Percentiles rank a stretch among this genome's conserved stretches.
phyloP scores from a whole-genome alignment of 1,139 yeast genomes.

The Pichia sp. region DNA sequence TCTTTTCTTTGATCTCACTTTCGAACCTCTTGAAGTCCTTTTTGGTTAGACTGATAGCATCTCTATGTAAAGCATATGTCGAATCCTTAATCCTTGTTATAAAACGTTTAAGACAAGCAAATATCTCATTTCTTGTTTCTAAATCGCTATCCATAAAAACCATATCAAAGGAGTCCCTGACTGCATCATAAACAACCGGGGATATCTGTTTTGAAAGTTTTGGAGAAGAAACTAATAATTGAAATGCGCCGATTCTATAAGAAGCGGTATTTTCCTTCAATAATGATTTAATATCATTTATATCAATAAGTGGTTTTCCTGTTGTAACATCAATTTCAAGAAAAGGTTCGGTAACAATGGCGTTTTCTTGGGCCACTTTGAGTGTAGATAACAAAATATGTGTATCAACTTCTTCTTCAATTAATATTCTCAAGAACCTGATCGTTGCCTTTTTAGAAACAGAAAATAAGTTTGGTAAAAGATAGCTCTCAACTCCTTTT shows the following conservation, averaged over 20 bases:
- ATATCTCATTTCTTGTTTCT: constrained; percentile 57
- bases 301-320: constrained; percentile 26
- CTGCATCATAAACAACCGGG: constrained; percentile 32
- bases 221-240: constrained; percentile 51
- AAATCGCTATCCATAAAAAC: constrained; percentile 57
- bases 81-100: constrained; percentile 61
- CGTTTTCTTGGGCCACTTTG: constrained; percentile 56
- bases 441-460: constrained; percentile 36
- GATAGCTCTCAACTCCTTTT: constrained; percentile 46
- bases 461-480: constrained; percentile 56
- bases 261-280: constrained; percentile 35
- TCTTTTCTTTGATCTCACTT: constrained; percentile 27
- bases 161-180: constrained; percentile 36
- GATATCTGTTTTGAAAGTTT: constrained; percentile 55
- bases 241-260: constrained; percentile 50
- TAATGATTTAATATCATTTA: constrained; percentile 30
- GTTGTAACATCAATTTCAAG: constrained; percentile 23
- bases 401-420: constrained; percentile 23
- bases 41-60: constrained; percentile 30
- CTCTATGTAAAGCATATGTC: constrained; percentile 46
- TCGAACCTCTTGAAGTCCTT: constrained; percentile 28
- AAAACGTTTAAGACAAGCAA: constrained; percentile 52
- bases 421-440: constrained; percentile 27
- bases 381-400: constrained; percentile 45
- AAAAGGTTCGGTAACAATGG: constrained; percentile 44